Base-by-base conservation (phyloP, 345 rosid species). In the Sisymbrium altissimum region DNA sequence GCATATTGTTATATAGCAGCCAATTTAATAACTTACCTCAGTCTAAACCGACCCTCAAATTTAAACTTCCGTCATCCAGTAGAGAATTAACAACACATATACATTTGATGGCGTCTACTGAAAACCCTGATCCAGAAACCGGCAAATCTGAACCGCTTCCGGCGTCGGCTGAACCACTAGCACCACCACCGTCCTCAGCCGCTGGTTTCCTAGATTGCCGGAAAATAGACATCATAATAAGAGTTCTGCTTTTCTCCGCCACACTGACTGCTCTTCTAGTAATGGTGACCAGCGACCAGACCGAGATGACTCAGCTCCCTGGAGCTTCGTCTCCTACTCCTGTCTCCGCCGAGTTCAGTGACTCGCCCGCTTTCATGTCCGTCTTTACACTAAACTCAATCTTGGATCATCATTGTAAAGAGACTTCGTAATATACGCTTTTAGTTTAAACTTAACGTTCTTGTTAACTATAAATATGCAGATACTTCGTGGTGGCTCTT, bases 301-400 rank as follows among this genome's bases (percentile, higher is more conserved):
- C 90, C 0, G 71, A 71, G 75, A 1, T 52, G 9, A 69, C 74
- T 73, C 59, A 50, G 13, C 27, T 66, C 40, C 86, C 87, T 0
- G 82, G 81, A 4, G 0, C 30, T 10, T 45, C 74, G 8, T 0
- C 25, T 9, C 55, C 3, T 0, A 29, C 64, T 43, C 80, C 67
- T 29, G 19, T 56, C 35, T 35, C 78, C 9, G 91, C 91, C 57
- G 88, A 87, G 79, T 91, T 91, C 64, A 79, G 30, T 36, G 75
- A 93, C 66, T 86, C 96, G 0, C 96, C 97, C 0, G 96, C 96
- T 61, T 82, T 87, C 75, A 66, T 87, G 98, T 91, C n/a, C 78
- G 87, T 71, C 33, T 48, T 21, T 56, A 12, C 5, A 52, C 18
- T 53, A 52, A 35, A 7, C 6, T 55, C 49, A n/a, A 14, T 45